phyloP scores from a whole-genome alignment of 2,329 filamentous ascomycete genomes.

The Pseudogymnoascus sp. region DNA sequence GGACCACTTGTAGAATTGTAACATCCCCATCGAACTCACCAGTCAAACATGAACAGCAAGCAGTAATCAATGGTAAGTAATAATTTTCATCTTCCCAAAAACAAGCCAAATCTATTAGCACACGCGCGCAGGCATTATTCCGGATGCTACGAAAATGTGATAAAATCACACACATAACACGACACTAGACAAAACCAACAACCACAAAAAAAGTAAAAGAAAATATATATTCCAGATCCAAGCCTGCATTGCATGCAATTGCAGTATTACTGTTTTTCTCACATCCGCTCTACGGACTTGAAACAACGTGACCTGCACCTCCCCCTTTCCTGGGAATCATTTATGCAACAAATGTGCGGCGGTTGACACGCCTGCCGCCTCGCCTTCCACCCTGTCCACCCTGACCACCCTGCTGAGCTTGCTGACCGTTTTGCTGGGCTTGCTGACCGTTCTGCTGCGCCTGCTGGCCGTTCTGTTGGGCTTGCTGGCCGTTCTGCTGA shows the following conservation, averaged over 20 bases:
- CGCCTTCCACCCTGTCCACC: neutral
- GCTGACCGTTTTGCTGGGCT: no score
- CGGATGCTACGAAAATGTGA: neutral
- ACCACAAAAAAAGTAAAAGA: neutral
- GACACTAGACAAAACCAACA: neutral
- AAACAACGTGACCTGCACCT: neutral
- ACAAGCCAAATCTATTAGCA: conserved; percentile 3
- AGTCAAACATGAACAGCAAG: neutral
- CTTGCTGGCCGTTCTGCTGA: no score
- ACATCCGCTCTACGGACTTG: conserved; percentile 1
- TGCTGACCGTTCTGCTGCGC: no score
- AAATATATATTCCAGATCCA: conserved; percentile 3
- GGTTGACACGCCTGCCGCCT: neutral
- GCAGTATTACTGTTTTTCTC: neutral
- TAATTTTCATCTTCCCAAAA: neutral
- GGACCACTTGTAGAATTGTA: neutral
- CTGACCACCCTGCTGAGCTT: neutral
- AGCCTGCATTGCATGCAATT: neutral
- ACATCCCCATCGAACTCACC: neutral
- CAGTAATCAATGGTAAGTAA: neutral
- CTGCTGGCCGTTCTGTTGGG: no score
- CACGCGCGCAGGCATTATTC: neutral
- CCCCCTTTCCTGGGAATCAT: neutral
- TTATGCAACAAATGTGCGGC: neutral
- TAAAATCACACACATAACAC: neutral